Percentiles rank a stretch among this genome's conserved stretches.
phyloP scores from a whole-genome alignment of 345 rosid genomes.

The Eucalyptus curtisii region DNA sequence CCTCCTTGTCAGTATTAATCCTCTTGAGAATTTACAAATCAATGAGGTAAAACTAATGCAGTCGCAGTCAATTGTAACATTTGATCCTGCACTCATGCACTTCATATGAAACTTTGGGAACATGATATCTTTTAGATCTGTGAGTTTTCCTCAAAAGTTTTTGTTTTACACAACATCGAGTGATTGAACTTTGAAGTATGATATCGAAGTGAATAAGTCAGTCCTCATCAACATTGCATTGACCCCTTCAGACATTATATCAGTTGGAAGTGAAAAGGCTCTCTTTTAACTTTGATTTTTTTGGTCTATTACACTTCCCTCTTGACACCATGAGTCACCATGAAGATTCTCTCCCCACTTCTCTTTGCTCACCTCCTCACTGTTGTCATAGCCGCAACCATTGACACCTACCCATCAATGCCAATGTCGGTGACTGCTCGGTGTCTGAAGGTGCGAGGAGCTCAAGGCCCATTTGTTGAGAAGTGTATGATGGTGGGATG shows the following conservation, averaged over 20 bases:
- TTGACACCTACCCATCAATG: background rate
- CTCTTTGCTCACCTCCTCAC: background rate
- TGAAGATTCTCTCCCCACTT: background rate
- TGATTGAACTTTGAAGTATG: background rate
- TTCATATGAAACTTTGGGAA: background rate
- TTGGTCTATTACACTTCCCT: background rate
- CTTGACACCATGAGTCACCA: background rate
- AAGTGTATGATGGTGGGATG: slow-evolving; percentile 11
- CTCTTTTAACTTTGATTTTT: background rate
- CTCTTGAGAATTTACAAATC: background rate
- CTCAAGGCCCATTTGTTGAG: slow-evolving; percentile 1
- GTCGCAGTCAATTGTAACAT: background rate
- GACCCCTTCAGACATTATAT: background rate
- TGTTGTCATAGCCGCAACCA: background rate
- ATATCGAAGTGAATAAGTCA: background rate
- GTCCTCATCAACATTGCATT: background rate
- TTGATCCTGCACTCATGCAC: background rate
- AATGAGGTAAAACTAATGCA: background rate
- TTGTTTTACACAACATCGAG: background rate
- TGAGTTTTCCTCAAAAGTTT: background rate
- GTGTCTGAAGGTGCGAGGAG: background rate
- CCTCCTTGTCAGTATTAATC: background rate
- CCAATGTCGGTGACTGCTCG: background rate
- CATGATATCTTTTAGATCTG: accelerated
- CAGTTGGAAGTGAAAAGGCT: background rate